Evolutionary conservation across 2,329 filamentous ascomycete species (phyloP), one percentile per base, ranked within the genome.

Genomic region (Trichoderma sp.): DNA sequence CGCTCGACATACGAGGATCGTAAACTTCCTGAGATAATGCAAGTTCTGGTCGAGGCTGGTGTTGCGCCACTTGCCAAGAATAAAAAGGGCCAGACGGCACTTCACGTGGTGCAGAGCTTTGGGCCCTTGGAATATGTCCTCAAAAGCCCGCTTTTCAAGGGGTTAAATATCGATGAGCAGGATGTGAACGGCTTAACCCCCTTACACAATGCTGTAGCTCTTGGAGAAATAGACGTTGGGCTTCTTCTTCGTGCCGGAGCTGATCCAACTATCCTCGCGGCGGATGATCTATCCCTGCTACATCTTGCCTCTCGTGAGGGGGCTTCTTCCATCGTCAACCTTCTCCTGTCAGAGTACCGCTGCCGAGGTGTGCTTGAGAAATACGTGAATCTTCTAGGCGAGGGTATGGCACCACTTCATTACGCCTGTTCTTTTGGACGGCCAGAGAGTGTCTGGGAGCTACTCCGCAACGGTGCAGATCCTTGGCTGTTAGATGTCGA

Each of bases 361-460:
- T 1, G 50, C 14, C 50, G 50, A 24, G 50, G 50, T 24, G 50
- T 56, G 50, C 50, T 56, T 56, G 50, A 56, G 21, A 24, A 56
- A 56, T 56, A 56, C 21, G 50, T 56, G 50, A 56, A 56, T 56
- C 50, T 56, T 56, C 11, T 56, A 14, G 50, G 50, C 21, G 21
- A 56, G 21, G 50, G n/a, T 21, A 56, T 24, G 24, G 63, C 63
- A 45, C 63, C 63, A 29, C 16, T 66, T 3, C 63, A 66, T 45
- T 66, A 66, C 35, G 63, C 63, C 14, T 66, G 63, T 45, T 38
- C 24, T 29, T 66, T 38, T 45, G 63, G 63, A 45, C 35, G 12
- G 35, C 63, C 63, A n/a, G 63, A 66, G 24, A 66, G 21, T 66
- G 63, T 66, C 33, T 66, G 63, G 63, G 63, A 66, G 21, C 63